A percentile compares a stretch with the other conserved stretches of the same genome.
Evolutionary conservation across 306 rosid species (phyloP).

Genomic region (Trifolium fragiferum): DNA sequence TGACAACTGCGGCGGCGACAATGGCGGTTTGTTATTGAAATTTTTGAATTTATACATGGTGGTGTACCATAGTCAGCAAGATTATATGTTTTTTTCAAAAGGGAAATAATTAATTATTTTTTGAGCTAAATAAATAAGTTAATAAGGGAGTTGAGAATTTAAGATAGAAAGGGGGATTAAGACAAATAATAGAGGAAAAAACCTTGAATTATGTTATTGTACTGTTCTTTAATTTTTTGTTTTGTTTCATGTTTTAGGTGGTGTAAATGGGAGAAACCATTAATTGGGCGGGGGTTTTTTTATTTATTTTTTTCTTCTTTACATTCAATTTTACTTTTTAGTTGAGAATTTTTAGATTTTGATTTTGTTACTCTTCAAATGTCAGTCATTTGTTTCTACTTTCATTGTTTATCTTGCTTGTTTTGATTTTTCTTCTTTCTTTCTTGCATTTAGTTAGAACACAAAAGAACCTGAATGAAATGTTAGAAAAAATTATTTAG

Average conservation of each 20-base stretch:
- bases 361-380: conserved; percentile 16
- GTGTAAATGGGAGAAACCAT: conserved; percentile 56
- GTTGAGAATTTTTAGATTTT: not conserved
- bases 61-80: conserved; percentile 42
- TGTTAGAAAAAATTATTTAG: too few species aligned
- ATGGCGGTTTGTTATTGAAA: conserved; percentile 5
- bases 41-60: conserved; percentile 30
- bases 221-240: not conserved
- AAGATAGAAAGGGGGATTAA: conserved; percentile 37
- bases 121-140: conserved; percentile 60
- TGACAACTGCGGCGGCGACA: not conserved
- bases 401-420: not conserved
- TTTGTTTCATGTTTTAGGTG: conserved; percentile 42
- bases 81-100: conserved; percentile 51
- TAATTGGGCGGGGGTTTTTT: conserved; percentile 37
- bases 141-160: conserved; percentile 37
- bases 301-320: not conserved
- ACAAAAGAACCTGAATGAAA: not conserved
- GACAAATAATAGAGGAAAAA: conserved; percentile 32
- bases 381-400: not conserved
- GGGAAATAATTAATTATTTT: conserved; percentile 61
- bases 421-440: not conserved
- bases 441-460: not conserved
- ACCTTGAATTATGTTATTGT: conserved; percentile 38
- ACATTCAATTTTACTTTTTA: conserved; percentile 7